Evolutionary conservation across 192 early-diverging fungal species (phyloP), one percentile per base, ranked within the genome.

Genomic region (Chytriomyces sp.): DNA sequence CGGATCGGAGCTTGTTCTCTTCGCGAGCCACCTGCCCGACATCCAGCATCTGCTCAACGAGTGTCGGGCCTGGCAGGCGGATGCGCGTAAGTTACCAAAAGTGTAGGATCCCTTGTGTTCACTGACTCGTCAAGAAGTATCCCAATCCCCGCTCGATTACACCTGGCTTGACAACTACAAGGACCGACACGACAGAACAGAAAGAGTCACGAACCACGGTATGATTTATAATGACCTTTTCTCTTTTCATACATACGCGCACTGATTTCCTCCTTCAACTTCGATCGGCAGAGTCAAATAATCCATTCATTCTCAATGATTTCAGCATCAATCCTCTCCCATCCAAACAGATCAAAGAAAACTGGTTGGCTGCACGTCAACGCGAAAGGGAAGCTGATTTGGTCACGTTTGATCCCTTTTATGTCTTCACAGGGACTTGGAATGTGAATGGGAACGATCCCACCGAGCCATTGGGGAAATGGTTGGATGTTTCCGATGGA

Each of bases 371-470:
- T 39, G 12, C 54, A 19, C 53, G 59, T 8, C 68, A 59, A 30
- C 30, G 56, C 3, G 38, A 4, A 30, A 56, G 28, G 26, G 68
- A 70, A 30, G 19, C 19, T 10, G 68, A 70, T 40, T 59, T 70
- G 39, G 19, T n/a, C 1, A 25, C 22, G 3, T 70, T 70, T 38
- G 22, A 26, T 57, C 37, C 64, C 61, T 12, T 70, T 25, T 79
- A 78, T 31, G n/a, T 90, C 2, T 93, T 95, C 77, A 83, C 89
- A 0, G 94, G 94, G 1, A 93, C 94, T 1, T 98, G 92, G 90
- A 98, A 98, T 75, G 93, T 96, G 30, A 93, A 95, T 73, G 94
- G 92, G 7, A 82, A 83, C 30, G 66, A 79, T 19, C 86, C 91
- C 5, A 77, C 88, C 1, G 79, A 88, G 41, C 41, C 41, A 49